Base-by-base conservation (phyloP, 345 rosid species). In the Barbarea vulgaris region DNA sequence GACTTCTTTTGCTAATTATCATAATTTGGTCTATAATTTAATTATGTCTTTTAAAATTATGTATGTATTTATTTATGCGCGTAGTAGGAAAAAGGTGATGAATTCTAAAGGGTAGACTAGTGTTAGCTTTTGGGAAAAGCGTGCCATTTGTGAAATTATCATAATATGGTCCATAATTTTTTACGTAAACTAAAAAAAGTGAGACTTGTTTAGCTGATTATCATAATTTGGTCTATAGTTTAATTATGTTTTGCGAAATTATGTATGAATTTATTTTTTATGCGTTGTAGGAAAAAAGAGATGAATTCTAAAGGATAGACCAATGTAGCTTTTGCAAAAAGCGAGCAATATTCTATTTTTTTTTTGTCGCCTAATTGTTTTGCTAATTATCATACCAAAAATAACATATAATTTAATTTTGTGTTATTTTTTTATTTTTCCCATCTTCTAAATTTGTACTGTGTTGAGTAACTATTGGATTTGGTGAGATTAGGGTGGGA, bases 61-160 rank as follows among this genome's bases (percentile, higher is more conserved):
- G 47, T 14, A 14, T 48, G 67, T 58, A 67, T 66, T 6, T 51
- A 67, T 5, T 30, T 56, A 33, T 46, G 66, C 50, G 3, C 50
- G 3, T 33, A 24, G 75, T 48, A 48, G 66, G 51, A 6, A 19
- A 46, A 56, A 17, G 22, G 22, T 15, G 11, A 64, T 42, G 48
- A 30, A 10, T 30, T 28, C 56, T 53, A 41, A 41, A 73, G 5
- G 70, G 54, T 50, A 72, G 31, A 13, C 1, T 6, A 30, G 22
- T 65, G 60, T 53, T 37, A 65, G 78, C 51, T 66, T 63, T 36
- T 65, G 37, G 22, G 54, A 72, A 51, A 53, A 51, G 69, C 44
- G 42, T n/a, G 47, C 41, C 50, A 47, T 66, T 24, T 24, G 25
- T 24, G 25, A 24, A 24, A 24, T 24, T 24, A 24, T 24, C 25